phyloP scores from a whole-genome alignment of 805 yeast genomes.

The Sungouiozyma intestinalis region DNA sequence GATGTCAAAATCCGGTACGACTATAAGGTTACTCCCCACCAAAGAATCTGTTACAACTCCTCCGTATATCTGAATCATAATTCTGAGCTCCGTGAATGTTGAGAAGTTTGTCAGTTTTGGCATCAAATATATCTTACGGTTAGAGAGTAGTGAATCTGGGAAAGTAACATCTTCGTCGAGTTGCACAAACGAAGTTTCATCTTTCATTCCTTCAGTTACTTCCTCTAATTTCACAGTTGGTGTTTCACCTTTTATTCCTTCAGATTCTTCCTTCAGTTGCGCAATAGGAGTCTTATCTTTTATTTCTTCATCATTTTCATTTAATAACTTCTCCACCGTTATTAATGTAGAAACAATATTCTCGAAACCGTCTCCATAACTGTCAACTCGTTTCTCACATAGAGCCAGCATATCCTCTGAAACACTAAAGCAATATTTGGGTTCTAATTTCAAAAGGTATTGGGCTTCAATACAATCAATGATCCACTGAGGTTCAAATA shows the following conservation, averaged over 20 bases:
- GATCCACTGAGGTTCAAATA: constrained; percentile 63
- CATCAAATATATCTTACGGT: constrained; percentile 28
- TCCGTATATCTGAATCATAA: constrained; percentile 34
- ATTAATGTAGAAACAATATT: constrained; percentile 3
- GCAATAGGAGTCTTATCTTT: neutral
- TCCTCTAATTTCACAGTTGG: neutral
- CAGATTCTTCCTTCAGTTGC: neutral
- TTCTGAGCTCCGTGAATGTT: constrained; percentile 6
- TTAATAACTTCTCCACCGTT: neutral
- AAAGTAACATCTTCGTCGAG: constrained; percentile 3
- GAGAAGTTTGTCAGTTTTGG: neutral
- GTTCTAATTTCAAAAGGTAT: constrained; percentile 45
- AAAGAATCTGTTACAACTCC: constrained; percentile 31
- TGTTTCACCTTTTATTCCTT: neutral
- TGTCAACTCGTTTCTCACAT: constrained; percentile 37
- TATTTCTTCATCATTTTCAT: neutral
- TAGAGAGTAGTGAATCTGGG: constrained; percentile 29
- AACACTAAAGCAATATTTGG: constrained; percentile 42
- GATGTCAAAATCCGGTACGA: constrained; percentile 23
- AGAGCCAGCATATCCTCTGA: constrained; percentile 21
- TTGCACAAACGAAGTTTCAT: neutral
- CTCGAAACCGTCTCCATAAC: constrained; percentile 51
- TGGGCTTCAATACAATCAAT: constrained; percentile 39
- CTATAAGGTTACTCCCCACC: constrained; percentile 30
- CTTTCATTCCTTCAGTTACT: neutral